Evolutionary conservation across 1,284 basidiomycete species (phyloP), one percentile per base, ranked within the genome.

Genomic region (Malassezia sympodialis): DNA sequence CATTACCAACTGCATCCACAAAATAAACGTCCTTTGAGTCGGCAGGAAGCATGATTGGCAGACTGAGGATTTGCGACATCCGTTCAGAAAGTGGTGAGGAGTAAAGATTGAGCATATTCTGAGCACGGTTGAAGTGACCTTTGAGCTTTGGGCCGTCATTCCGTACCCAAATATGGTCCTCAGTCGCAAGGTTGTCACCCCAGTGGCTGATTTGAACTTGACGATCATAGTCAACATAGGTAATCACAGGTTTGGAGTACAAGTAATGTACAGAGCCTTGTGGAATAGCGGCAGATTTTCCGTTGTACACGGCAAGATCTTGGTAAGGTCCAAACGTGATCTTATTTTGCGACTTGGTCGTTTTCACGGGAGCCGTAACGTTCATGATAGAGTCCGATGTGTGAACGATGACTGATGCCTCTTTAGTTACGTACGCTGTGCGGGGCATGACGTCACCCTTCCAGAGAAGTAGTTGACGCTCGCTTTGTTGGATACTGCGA

Each of bases 191-290:
- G 75, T 93, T 96, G 47, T 84, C 83, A 39, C 91, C 90, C 94
- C 93, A 98, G 75, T 98, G 93, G 60, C 88, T 90, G 64, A 98
- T 83, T 77, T 98, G 90, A 2, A 86, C 90, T 0, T 80, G 74
- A 42, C 94, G 83, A 53, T 83, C 80, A 28, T 93, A 80, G 26
- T 79, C 82, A 19, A 80, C 80, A 51, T 94, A 78, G 59, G 88
- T 83, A 12, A 90, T 75, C 39, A 94, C 82, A 0, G 93, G 88
- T 51, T 82, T 79, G 30, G 85, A 85, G 58, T 85, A 84, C 64
- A 80, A 79, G 77, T 88, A 98, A 69, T 94, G 89, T 3, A 96
- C 79, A 6, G 77, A 77, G 53, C 90, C 77, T 15, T 57, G 45
- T 0, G 37, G 17, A 4, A 61, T 39, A 8, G 35, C 15, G 4